Conservation (phyloP, 192 early-diverging fungal species). For the Rhizoclosmatium globosum region DNA sequence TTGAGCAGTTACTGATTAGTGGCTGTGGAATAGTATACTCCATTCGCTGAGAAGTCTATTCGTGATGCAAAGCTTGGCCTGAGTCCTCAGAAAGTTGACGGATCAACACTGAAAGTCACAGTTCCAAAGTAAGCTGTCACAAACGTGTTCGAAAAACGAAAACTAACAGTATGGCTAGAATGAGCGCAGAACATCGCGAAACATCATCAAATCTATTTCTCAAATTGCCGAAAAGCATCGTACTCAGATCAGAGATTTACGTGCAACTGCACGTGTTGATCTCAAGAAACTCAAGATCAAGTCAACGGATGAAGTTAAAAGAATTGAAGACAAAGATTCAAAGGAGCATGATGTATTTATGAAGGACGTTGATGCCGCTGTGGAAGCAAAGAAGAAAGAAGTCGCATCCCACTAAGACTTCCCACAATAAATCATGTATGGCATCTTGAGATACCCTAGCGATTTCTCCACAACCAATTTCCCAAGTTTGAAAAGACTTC, state of each 20-base stretch:
- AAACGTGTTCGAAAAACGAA: neutral
- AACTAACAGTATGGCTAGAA: neutral
- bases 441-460: neutral
- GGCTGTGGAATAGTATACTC: slow-evolving; percentile 43
- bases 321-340: slow-evolving; percentile 29
- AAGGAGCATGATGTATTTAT: slow-evolving; percentile 3
- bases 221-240: slow-evolving; percentile 21
- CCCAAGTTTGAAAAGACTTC: slow-evolving; percentile 29
- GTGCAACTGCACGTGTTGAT: slow-evolving; percentile 14
- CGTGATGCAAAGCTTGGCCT: slow-evolving; percentile 77
- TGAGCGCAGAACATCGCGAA: slow-evolving; percentile 19
- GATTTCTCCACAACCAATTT: slow-evolving; percentile 20
- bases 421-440: neutral
- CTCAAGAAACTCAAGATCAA: slow-evolving; percentile 30
- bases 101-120: slow-evolving; percentile 73
- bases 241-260: slow-evolving; percentile 28
- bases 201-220: slow-evolving; percentile 31
- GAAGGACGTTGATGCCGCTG: slow-evolving; percentile 11
- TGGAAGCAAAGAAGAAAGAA: slow-evolving; percentile 34
- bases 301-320: slow-evolving; percentile 24
- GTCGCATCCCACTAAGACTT: neutral
- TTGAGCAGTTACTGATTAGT: neutral
- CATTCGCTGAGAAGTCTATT: slow-evolving; percentile 77
- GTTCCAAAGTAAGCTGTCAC: slow-evolving; percentile 72
- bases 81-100: slow-evolving; percentile 74